These are phyloP conservation scores for Colletotrichum spinosum DNA, from an alignment of 2,329 filamentous ascomycete species.

Conservation along the genomic window DNA sequence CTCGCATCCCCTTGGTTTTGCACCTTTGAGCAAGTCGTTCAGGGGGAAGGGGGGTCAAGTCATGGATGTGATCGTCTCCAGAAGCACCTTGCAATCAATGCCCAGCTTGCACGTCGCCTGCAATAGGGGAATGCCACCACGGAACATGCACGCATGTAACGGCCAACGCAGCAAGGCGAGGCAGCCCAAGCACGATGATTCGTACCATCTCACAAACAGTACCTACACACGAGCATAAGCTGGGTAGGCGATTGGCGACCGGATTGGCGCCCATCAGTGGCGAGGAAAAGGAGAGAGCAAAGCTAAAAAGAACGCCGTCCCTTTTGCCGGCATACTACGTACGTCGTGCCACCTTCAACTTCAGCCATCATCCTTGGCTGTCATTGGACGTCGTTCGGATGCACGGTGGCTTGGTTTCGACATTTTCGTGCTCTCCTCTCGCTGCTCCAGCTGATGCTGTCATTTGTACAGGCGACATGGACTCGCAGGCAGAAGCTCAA, in stretches of 20 bases:
- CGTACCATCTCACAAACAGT: background rate
- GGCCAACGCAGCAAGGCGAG: constrained; percentile 7
- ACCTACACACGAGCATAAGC: too few species aligned
- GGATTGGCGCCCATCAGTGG: background rate
- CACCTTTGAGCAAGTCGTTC: constrained; percentile 9
- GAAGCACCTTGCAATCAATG: constrained; percentile 29
- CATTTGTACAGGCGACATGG: too few species aligned
- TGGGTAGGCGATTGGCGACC: too few species aligned
- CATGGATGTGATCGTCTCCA: constrained; percentile 24
- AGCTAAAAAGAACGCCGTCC: constrained; percentile 32
- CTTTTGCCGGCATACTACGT: constrained; percentile 24
- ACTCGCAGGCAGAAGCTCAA: too few species aligned
- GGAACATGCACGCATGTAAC: background rate
- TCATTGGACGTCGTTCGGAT: constrained; percentile 13
- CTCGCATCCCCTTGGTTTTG: constrained; percentile 31
- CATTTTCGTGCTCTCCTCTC: background rate
- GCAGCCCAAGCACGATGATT: constrained; percentile 5
- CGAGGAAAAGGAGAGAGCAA: constrained; percentile 31
- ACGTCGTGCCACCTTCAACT: constrained; percentile 28
- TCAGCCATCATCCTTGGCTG: constrained; percentile 32
- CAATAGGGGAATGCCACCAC: constrained; percentile 1
- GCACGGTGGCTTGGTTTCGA: constrained; percentile 8
- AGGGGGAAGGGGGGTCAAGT: constrained; percentile 12
- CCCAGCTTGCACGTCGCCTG: constrained; percentile 12
- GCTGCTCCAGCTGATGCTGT: too few species aligned